phyloP scores from a whole-genome alignment of 2,329 filamentous ascomycete species.

The Macrophomina pseudophaseolina region DNA sequence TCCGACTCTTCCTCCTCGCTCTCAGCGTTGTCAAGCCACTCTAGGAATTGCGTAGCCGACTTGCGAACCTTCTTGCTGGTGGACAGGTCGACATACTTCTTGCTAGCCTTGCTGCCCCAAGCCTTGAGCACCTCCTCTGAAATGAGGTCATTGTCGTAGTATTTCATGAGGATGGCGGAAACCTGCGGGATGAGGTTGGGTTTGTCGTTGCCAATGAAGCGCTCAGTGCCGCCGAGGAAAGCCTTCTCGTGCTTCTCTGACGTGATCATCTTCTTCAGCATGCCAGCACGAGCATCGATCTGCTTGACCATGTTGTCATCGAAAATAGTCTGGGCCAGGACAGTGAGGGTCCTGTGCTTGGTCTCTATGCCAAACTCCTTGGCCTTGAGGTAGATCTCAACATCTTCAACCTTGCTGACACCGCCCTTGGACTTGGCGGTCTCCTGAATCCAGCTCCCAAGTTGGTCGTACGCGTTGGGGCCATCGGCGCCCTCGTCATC shows the following conservation, averaged over 20 bases:
- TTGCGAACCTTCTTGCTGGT: constrained; percentile 96
- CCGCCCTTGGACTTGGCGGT: constrained; percentile 71
- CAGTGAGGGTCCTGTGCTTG: constrained; percentile 92
- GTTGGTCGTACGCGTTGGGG: constrained; percentile 79
- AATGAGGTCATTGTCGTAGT: constrained; percentile 90
- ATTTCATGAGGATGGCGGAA: constrained; percentile 83
- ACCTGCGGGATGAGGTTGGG: constrained; percentile 78
- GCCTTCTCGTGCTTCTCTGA: constrained; percentile 96
- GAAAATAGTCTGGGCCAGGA: constrained; percentile 93
- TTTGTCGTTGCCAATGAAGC: constrained; percentile 83
- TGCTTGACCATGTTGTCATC: constrained; percentile 87
- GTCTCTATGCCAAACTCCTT: constrained; percentile 92
- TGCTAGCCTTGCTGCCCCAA: constrained; percentile 95
- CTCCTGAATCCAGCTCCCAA: constrained; percentile 91
- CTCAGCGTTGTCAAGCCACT: constrained; percentile 89
- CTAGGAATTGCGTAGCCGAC: constrained; percentile 90
- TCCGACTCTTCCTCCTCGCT: constrained; percentile 69
- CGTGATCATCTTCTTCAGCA: constrained; percentile 91
- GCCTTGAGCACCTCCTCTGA: constrained; percentile 85
- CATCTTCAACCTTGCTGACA: constrained; percentile 80
- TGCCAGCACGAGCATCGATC: constrained; percentile 78
- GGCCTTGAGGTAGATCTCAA: constrained; percentile 94
- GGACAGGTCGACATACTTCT: constrained; percentile 92
- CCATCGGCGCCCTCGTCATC: constrained; percentile 79
- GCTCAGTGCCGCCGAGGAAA: constrained; percentile 92